Evolutionary conservation across 176 grass and related monocot species (phyloP).

Genomic region (Dendrocalamus sinicus): DNA sequence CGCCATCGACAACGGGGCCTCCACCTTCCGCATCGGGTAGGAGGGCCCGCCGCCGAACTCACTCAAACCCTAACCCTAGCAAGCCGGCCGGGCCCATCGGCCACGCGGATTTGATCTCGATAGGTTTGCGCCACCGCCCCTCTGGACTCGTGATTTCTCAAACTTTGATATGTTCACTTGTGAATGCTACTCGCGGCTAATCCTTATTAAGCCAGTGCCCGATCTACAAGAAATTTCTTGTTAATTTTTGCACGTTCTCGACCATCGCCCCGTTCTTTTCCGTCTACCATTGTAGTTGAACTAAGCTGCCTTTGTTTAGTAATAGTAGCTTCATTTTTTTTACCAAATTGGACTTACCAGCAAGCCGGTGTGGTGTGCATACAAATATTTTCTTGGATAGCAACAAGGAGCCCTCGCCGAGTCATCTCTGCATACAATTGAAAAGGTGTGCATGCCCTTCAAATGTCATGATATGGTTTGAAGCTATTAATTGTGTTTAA

Average conservation of each 20-base stretch:
- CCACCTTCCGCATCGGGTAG: too few relatives aligned
- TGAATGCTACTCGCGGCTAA: background rate
- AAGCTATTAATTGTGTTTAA: too few relatives aligned
- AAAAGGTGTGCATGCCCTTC: too few relatives aligned
- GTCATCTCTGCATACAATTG: background rate
- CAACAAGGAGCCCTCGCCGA: constrained; percentile 8
- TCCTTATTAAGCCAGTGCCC: background rate
- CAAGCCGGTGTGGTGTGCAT: background rate
- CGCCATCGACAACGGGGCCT: too few relatives aligned
- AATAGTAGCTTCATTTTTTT: background rate
- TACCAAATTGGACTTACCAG: too few relatives aligned
- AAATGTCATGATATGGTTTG: too few relatives aligned
- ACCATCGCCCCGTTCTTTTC: too few relatives aligned
- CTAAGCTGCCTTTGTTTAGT: background rate
- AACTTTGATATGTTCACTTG: background rate
- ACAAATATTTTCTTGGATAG: constrained; percentile 36
- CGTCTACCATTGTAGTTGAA: too few relatives aligned
- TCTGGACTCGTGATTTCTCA: background rate
- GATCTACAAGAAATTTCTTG: background rate
- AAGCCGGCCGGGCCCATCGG: background rate
- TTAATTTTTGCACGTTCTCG: too few relatives aligned
- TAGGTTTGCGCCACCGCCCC: background rate
- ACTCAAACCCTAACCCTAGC: too few relatives aligned
- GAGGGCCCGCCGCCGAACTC: too few relatives aligned
- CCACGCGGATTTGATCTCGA: background rate